Evolutionary conservation across 2,329 filamentous ascomycete genomes (phyloP), one percentile per base, ranked within the genome.

Genomic region (Trichoderma simmonsii): DNA sequence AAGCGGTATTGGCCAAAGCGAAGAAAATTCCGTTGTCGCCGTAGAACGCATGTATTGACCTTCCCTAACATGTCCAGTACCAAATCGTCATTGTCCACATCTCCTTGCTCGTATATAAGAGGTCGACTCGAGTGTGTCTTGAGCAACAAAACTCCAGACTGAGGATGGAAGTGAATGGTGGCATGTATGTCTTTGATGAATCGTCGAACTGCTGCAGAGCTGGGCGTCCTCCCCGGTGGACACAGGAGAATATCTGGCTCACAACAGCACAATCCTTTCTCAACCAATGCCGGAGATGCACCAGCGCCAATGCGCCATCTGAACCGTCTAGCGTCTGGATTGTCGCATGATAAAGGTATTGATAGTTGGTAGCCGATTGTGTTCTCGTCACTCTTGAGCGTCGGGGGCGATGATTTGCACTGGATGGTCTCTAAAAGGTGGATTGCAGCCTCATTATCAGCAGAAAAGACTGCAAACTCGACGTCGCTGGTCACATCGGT

Each of bases 171-270:
- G 9, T 69, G 24, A 14, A 69, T 32, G 21, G 26, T 69, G 36
- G 56, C 66, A 36, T 69, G 66, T 32, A 69, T 61, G 36, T 69
- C 66, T 9, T 69, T 69, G 36, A 69, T 61, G 36, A 34, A 60
- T n/a, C 56, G 56, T 18, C 66, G 66, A 15, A 51, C 65, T 51
- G 56, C 56, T 21, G 26, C 15, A 5, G 66, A 60, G 56, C 66
- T 30, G 36, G 56, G 66, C 14, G 56, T 60, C 43, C 54, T 48
- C 1, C 56, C 66, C 1, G 54, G 66, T 1, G 66, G 66, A 51
- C 66, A 69, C 5, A 69, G 8, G 14, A 69, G 63, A 36, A 68
- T 43, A 24, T 68, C 65, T 18, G 54, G 51, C 8, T 60, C 28
- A 12, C 54, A 43, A 48, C 36, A 28, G 14, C 65, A 68, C 21